phyloP scores from a whole-genome alignment of 768 basidiomycete genomes.

The Boletus reticuloceps region DNA sequence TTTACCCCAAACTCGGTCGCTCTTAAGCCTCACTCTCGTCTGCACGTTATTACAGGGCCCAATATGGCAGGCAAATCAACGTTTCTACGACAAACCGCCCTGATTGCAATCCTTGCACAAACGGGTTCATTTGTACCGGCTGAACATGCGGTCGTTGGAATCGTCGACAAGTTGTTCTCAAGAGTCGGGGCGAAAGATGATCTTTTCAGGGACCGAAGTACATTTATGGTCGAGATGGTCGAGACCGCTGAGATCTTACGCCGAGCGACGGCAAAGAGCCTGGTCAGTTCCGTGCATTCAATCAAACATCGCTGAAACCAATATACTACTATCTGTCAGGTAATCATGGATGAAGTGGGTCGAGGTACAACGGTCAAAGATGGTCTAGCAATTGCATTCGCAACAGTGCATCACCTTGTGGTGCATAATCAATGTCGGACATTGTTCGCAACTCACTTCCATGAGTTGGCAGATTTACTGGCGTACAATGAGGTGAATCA shows the following conservation, averaged over 20 bases:
- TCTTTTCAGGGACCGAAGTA: constrained; percentile 87
- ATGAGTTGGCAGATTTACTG: constrained; percentile 86
- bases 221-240: constrained; percentile 98
- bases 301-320: neutral
- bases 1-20: constrained; percentile 84
- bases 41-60: constrained; percentile 90
- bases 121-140: constrained; percentile 94
- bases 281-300: constrained; percentile 49
- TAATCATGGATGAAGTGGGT: constrained; percentile 99
- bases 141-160: constrained; percentile 70
- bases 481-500: constrained; percentile 47
- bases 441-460: constrained; percentile 99
- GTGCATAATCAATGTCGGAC: constrained; percentile 71
- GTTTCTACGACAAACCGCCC: constrained; percentile 84
- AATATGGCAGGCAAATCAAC: constrained; percentile 98
- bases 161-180: constrained; percentile 92
- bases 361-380: constrained; percentile 91
- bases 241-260: constrained; percentile 90
- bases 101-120: constrained; percentile 89
- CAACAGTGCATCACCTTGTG: constrained; percentile 79
- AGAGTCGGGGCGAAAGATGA: constrained; percentile 95
- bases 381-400: constrained; percentile 92
- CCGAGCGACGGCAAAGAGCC: constrained; percentile 76
- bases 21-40: constrained; percentile 54
- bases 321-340: constrained; percentile 40